phyloP scores from a whole-genome alignment of 495 filamentous ascomycete species.

The Durotheca rogersii region DNA sequence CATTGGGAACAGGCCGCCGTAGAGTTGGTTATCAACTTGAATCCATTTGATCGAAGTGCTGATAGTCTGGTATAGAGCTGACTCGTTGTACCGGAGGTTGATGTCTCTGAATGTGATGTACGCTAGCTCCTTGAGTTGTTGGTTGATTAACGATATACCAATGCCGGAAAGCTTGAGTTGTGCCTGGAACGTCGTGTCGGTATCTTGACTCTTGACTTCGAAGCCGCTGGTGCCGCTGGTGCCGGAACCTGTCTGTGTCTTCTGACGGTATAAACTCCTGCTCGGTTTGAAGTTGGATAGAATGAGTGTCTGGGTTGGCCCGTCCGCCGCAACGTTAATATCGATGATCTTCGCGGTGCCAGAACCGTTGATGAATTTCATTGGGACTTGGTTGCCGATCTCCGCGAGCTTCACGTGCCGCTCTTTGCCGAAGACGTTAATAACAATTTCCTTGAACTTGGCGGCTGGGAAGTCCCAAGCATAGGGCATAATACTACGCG shows the following conservation, averaged over 20 bases:
- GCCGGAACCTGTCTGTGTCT: conserved; percentile 59
- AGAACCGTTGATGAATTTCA: conserved; percentile 67
- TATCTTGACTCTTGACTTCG: conserved; percentile 89
- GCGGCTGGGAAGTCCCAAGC: conserved; percentile 98
- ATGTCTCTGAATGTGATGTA: conserved; percentile 95
- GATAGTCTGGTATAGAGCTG: conserved; percentile 86
- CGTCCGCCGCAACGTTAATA: conserved; percentile 91
- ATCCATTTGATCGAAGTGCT: conserved; percentile 94
- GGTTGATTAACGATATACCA: conserved; percentile 90
- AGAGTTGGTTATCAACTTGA: conserved; percentile 98
- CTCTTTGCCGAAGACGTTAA: conserved; percentile 76
- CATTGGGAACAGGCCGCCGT: conserved; percentile 97
- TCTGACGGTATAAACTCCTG: conserved; percentile 92
- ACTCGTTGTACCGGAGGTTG: conserved; percentile 87
- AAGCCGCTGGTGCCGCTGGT: conserved; percentile 62
- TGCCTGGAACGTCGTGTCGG: conserved; percentile 81
- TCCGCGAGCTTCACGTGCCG: conserved; percentile 91
- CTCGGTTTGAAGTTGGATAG: conserved; percentile 92
- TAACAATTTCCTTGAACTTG: conserved; percentile 89
- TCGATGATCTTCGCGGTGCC: conserved; percentile 80
- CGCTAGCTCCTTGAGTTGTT: conserved; percentile 85
- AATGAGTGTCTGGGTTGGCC: conserved; percentile 90
- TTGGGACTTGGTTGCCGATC: conserved; percentile 90
- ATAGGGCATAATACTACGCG: conserved; percentile 98
- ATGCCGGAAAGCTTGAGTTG: conserved; percentile 86